Evolutionary conservation across 2,329 filamentous ascomycete genomes (phyloP).

Genomic region (Diplodia mutila): DNA sequence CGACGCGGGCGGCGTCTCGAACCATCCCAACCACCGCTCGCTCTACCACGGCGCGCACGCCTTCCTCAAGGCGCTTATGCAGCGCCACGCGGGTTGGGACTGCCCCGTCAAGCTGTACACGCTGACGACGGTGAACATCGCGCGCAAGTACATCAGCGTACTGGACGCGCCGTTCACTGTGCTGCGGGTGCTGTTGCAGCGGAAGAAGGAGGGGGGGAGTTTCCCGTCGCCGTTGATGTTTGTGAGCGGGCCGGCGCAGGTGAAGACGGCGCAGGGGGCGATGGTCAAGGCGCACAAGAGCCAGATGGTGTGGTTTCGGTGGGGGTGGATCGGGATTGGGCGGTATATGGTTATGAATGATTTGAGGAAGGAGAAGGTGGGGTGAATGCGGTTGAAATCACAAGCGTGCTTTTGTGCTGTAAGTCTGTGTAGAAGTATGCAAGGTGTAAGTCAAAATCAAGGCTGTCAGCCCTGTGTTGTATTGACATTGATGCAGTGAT

Average conservation of each 20-base stretch:
- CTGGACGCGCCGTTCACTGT: constrained; percentile 77
- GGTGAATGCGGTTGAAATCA: constrained; percentile 9
- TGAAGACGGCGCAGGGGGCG: constrained; percentile 73
- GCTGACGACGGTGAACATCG: constrained; percentile 70
- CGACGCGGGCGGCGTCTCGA: constrained; percentile 78
- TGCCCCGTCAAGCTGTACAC: constrained; percentile 85
- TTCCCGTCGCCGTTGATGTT: constrained; percentile 66
- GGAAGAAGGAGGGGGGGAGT: constrained; percentile 56
- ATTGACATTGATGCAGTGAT: not conserved
- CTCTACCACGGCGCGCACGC: constrained; percentile 78
- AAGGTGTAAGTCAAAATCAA: not conserved
- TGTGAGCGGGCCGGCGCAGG: constrained; percentile 66
- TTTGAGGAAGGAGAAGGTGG: constrained; percentile 63
- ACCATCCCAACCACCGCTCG: constrained; percentile 91
- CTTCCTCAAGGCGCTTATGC: constrained; percentile 71
- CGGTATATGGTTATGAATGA: constrained; percentile 97
- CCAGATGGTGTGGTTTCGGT: constrained; percentile 99
- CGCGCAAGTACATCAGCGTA: constrained; percentile 80
- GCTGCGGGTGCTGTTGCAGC: constrained; percentile 53
- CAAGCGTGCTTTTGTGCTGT: not conserved
- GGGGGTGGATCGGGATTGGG: constrained; percentile 89
- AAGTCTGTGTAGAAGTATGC: not conserved
- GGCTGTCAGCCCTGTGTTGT: not conserved
- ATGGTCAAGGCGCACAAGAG: constrained; percentile 91
- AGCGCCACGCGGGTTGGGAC: constrained; percentile 65